Evolutionary conservation across 164 flowering plant genomes (phyloP), one percentile per base, ranked within the genome.

Genomic region (Piper longum): DNA sequence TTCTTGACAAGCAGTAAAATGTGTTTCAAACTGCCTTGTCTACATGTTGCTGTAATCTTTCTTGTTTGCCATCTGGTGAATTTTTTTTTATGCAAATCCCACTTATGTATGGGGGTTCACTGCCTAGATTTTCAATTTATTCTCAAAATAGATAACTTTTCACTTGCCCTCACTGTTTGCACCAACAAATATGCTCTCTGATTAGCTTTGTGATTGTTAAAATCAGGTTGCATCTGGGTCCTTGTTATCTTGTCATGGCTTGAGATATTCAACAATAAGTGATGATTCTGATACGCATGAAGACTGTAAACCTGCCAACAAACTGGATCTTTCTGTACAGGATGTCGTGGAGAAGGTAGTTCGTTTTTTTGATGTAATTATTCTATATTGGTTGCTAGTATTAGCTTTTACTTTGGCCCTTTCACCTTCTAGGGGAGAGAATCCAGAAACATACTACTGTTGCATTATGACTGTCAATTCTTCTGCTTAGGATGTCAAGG

Each of bases 271-370:
- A 5, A 66, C 90, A n/a, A 71, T 75, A 62, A 71, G 85, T 18
- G 70, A 67, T 76, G 95, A 92, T 68, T 77, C 93, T 44, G 98
- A 83, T 63, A 85, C 89, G 8, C 96, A 92, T 74, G 89, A 89
- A 3, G 98, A 92, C 79, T 92, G 89, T 69, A 82, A 64, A 67
- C 87, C 95, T n/a, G 73, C 79, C 16, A 83, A 68, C 72, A 87
- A 92, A 78, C 42, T 78, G 67, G 74, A 75, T 58, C 43, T 72
- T 59, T 75, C 91, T 59, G 60, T 77, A 64, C 66, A 75, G 65
- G 86, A 85, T 62, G 61, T 87, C 65, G 88, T 92, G 71, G 89
- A 92, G 80, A 78, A 85, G 95, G 98, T 87, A 66, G 0, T 5
- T 43, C 4, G 1, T 16, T 40, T 41, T 39, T 6, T 54, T 7